A percentile compares a stretch with the other conserved stretches of the same genome.
phyloP scores from a whole-genome alignment of 768 basidiomycete genomes.

The Lentinula aciculospora region DNA sequence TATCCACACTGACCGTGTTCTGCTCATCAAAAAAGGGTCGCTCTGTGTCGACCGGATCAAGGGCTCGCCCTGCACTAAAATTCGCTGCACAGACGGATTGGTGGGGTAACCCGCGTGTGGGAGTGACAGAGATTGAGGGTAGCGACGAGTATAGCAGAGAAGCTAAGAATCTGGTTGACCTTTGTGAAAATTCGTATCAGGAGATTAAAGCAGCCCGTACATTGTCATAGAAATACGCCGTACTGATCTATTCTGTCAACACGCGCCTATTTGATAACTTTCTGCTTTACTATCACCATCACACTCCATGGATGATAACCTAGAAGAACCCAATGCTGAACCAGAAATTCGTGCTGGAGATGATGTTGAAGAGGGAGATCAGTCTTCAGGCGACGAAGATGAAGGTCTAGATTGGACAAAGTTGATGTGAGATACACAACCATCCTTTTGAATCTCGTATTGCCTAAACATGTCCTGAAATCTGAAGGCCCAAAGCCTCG shows the following conservation, averaged over 20 bases:
- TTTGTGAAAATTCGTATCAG: constrained; percentile 51
- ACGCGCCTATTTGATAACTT: not conserved
- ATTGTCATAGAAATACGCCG: not conserved
- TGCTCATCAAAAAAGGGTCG: not conserved
- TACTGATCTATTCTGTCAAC: no score
- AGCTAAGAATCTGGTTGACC: constrained; percentile 40
- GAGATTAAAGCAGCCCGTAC: not conserved
- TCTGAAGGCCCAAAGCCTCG: constrained; percentile 28
- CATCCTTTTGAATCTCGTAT: constrained; percentile 7
- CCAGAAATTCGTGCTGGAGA: constrained; percentile 20
- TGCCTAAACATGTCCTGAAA: constrained; percentile 4
- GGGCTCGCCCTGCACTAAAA: constrained; percentile 29
- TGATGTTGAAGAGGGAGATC: constrained; percentile 34
- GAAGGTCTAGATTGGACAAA: constrained; percentile 80
- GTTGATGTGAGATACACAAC: constrained; percentile 46
- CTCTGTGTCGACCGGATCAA: constrained; percentile 10
- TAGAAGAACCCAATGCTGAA: constrained; percentile 38
- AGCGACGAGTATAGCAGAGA: constrained; percentile 47
- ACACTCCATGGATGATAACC: constrained; percentile 58
- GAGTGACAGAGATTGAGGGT: constrained; percentile 37
- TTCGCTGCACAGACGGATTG: constrained; percentile 53
- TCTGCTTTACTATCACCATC: not conserved
- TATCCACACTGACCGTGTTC: constrained; percentile 39
- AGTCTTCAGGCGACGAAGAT: constrained; percentile 65
- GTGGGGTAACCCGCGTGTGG: constrained; percentile 51